These are phyloP conservation scores for Talaromyces sp. DNA, from an alignment of 2,329 filamentous ascomycete species.

Conservation along the genomic window DNA sequence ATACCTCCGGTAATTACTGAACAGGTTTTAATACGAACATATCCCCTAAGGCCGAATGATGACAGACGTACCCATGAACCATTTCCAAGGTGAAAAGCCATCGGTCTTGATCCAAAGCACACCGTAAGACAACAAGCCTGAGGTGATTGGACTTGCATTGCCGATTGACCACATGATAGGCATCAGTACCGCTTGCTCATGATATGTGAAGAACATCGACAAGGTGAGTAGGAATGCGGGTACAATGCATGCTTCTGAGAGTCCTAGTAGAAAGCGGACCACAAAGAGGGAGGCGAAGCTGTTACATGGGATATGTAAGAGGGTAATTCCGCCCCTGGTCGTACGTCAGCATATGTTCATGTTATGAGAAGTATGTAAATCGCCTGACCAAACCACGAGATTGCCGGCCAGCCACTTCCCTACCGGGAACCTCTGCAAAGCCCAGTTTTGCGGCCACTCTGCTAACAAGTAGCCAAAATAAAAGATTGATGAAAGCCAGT, in stretches of 20 bases:
- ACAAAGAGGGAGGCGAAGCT: conserved; percentile 48
- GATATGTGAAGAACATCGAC: conserved; percentile 39
- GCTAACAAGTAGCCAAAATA: conserved; percentile 16
- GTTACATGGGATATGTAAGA: conserved; percentile 43
- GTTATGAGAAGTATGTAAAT: not conserved
- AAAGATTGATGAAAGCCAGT: conserved; percentile 16
- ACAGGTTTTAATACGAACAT: not conserved
- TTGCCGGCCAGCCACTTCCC: conserved; percentile 16
- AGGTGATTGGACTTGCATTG: conserved; percentile 39
- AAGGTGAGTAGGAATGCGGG: conserved; percentile 46
- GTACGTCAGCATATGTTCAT: not conserved
- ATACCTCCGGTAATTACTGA: conserved; percentile 14
- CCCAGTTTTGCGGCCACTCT: conserved; percentile 18
- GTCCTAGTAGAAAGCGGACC: conserved; percentile 51
- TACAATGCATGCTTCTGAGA: conserved; percentile 52
- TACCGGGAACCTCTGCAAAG: conserved; percentile 14
- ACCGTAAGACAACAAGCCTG: conserved; percentile 42
- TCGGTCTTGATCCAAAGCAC: conserved; percentile 39
- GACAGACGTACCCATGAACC: conserved; percentile 35
- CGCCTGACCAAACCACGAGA: conserved; percentile 11
- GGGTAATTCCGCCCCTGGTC: conserved; percentile 13
- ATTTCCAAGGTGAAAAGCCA: conserved; percentile 39
- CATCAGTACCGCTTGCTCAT: conserved; percentile 30
- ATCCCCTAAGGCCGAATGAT: not conserved
- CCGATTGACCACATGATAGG: conserved; percentile 42